Percentiles rank a stretch among this genome's conserved stretches.
Evolutionary conservation across 2,329 filamentous ascomycete genomes (phyloP).

Genomic region (Colletotrichum sp.): DNA sequence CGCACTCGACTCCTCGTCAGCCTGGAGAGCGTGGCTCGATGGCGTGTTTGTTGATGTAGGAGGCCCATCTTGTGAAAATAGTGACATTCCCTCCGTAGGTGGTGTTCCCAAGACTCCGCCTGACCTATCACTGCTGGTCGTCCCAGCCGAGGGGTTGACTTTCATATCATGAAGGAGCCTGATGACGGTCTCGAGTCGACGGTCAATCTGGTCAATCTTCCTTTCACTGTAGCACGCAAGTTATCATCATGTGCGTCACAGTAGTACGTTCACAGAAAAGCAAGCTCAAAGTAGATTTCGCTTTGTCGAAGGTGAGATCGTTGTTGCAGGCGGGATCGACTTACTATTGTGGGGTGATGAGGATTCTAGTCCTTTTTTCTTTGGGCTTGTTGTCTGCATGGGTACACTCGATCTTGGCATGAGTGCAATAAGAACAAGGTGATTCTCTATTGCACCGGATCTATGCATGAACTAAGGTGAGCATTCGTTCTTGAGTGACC

Average conservation of each 20-base stretch:
- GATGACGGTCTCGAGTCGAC: constrained; percentile 37
- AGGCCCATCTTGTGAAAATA: background rate
- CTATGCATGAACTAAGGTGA: constrained; percentile 15
- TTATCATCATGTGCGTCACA: background rate
- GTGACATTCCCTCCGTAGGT: background rate
- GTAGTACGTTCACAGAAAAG: accelerated
- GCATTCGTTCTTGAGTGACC: background rate
- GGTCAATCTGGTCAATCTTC: constrained; percentile 43
- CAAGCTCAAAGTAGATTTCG: background rate
- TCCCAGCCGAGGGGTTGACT: constrained; percentile 24
- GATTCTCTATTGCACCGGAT: constrained; percentile 42
- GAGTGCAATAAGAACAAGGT: constrained; percentile 39
- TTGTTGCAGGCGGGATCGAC: constrained; percentile 11
- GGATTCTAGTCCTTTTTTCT: constrained; percentile 40
- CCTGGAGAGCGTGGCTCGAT: constrained; percentile 5
- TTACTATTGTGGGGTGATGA: constrained; percentile 42
- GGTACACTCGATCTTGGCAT: constrained; percentile 41
- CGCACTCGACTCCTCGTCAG: constrained; percentile 28
- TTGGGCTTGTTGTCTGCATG: constrained; percentile 35
- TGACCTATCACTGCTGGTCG: background rate
- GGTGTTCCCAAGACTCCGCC: background rate
- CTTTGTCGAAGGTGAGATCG: background rate
- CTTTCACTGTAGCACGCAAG: constrained; percentile 30
- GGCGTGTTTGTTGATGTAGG: constrained; percentile 16
- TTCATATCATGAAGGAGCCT: constrained; percentile 38